Evolutionary conservation across 1,139 yeast species (phyloP).

Genomic region (Magnusiomyces paraingens): DNA sequence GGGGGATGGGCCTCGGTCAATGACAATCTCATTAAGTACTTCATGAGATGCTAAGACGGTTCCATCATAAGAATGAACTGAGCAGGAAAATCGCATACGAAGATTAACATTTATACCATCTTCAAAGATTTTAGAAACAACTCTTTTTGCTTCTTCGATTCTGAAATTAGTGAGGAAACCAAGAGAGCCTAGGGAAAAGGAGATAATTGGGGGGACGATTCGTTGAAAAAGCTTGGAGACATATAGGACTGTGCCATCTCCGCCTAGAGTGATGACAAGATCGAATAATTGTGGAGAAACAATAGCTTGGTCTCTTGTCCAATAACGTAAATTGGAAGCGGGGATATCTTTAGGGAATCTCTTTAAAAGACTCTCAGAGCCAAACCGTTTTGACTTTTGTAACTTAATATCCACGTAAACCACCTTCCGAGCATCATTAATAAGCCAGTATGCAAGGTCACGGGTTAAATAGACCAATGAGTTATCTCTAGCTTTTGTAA

Average conservation of each 20-base stretch:
- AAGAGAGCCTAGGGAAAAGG: conserved; percentile 72
- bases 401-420: conserved; percentile 70
- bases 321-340: conserved; percentile 39
- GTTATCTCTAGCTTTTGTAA: conserved; percentile 81
- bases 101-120: conserved; percentile 71
- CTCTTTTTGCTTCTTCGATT: conserved; percentile 59
- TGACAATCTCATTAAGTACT: conserved; percentile 74
- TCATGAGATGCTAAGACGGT: conserved; percentile 64
- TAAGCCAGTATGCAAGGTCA: conserved; percentile 72
- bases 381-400: conserved; percentile 54
- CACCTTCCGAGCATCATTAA: conserved; percentile 31
- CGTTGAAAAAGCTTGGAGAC: conserved; percentile 73
- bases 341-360: conserved; percentile 27
- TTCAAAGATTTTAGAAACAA: conserved; percentile 50
- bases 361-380: conserved; percentile 34
- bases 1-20: conserved; percentile 86
- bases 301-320: conserved; percentile 57
- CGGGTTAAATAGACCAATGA: conserved; percentile 67
- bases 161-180: conserved; percentile 78
- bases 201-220: conserved; percentile 82
- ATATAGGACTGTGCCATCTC: conserved; percentile 83
- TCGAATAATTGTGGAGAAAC: conserved; percentile 59
- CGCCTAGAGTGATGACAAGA: conserved; percentile 74
- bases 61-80: conserved; percentile 42
- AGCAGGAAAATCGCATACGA: conserved; percentile 75